These are phyloP conservation scores for Ceriops zippeliana DNA, from an alignment of 345 rosid species.

Conservation along the genomic window DNA sequence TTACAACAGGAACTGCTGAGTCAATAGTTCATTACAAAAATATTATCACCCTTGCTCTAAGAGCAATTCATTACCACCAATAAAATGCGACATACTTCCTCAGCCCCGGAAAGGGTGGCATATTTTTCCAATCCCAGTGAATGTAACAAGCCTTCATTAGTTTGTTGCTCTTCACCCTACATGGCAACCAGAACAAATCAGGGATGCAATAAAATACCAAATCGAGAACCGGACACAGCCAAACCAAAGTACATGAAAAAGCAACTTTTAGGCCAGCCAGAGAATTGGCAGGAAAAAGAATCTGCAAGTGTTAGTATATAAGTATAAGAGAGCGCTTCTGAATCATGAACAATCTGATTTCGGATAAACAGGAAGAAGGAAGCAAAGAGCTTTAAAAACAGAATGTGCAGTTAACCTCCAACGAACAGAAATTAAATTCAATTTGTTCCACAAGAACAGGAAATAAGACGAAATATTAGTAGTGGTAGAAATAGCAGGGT, in stretches of 20 bases:
- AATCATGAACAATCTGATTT: background rate
- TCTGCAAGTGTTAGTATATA: too few relatives aligned
- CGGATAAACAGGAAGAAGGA: background rate
- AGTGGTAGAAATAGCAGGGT: background rate
- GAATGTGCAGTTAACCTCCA: too few relatives aligned
- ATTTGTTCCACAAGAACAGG: background rate
- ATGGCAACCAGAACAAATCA: background rate
- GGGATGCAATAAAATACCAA: background rate
- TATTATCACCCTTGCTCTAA: background rate
- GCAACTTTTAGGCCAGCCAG: background rate
- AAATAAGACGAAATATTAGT: background rate
- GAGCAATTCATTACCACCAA: background rate
- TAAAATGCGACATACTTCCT: constrained; percentile 66
- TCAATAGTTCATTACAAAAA: background rate
- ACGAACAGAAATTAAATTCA: too few relatives aligned
- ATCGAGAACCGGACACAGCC: background rate
- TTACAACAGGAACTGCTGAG: background rate
- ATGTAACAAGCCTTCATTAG: constrained; percentile 73
- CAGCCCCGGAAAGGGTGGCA: constrained; percentile 71
- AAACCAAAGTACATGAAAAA: background rate
- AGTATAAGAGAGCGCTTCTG: constrained; percentile 5
- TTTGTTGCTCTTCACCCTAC: constrained; percentile 64
- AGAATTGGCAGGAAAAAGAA: too few relatives aligned
- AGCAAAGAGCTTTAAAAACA: too few relatives aligned
- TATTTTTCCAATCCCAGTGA: constrained; percentile 77